Conservation (phyloP, 805 yeast genomes). For the Blastobotrys chiropterorum region DNA sequence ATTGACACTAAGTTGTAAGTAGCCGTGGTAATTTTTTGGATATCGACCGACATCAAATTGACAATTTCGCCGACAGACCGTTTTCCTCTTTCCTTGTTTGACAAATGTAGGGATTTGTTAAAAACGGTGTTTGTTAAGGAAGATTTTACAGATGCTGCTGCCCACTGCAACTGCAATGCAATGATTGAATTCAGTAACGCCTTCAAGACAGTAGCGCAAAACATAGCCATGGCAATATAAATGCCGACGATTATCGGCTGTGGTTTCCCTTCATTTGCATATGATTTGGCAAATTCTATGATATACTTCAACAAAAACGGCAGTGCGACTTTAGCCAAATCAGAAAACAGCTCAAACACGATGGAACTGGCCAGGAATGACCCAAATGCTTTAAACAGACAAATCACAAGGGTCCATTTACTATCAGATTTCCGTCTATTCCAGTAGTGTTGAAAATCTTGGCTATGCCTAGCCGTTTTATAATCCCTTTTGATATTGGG, state of each 20-base stretch:
- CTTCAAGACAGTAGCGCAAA: constrained; percentile 66
- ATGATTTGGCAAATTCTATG: constrained; percentile 43
- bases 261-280: constrained; percentile 31
- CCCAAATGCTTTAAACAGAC: constrained; percentile 36
- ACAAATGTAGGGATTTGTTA: constrained; percentile 61
- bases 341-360: constrained; percentile 39
- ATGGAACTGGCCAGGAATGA: constrained; percentile 37
- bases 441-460: constrained; percentile 20
- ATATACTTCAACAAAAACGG: constrained; percentile 37
- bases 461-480: constrained; percentile 21
- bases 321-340: constrained; percentile 37
- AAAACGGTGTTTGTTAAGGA: constrained; percentile 63
- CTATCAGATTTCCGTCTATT: constrained; percentile 17
- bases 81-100: constrained; percentile 55
- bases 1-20: constrained; percentile 70
- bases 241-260: constrained; percentile 65
- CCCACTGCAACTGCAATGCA: constrained; percentile 64
- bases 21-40: constrained; percentile 79
- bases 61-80: constrained; percentile 90
- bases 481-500: constrained; percentile 34
- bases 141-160: constrained; percentile 58
- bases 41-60: constrained; percentile 89
- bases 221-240: constrained; percentile 71
- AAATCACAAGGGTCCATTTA: constrained; percentile 10
- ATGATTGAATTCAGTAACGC: constrained; percentile 74